Evolutionary conservation across 75 land plant species (phyloP).

Genomic region (Ceratopteris richardii): DNA sequence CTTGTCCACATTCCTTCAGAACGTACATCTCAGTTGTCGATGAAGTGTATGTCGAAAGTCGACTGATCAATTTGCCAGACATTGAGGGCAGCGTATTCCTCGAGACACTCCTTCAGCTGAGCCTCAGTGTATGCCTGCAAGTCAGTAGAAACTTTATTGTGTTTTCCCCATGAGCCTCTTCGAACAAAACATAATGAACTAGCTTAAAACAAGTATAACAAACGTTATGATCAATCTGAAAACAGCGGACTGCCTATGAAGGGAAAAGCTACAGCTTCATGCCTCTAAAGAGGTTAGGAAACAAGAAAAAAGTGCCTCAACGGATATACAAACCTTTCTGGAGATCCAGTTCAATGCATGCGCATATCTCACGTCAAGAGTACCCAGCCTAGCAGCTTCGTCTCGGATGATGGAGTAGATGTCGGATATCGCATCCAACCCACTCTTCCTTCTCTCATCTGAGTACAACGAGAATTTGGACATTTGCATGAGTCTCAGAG

Average conservation of each 20-base stretch:
- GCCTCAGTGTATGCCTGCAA: conserved; percentile 91
- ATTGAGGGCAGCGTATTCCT: conserved; percentile 94
- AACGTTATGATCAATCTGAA: no score
- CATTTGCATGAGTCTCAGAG: conserved; percentile 94
- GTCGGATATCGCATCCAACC: conserved; percentile 90
- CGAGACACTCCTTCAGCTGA: conserved; percentile 88
- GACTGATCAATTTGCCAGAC: conserved; percentile 96
- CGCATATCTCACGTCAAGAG: conserved; percentile 67
- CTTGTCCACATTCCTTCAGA: not conserved
- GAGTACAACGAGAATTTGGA: conserved; percentile 90
- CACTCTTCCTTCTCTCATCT: conserved; percentile 81
- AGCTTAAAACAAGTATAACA: no score
- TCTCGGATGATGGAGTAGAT: conserved; percentile 91
- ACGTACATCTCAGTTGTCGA: conserved; percentile 61
- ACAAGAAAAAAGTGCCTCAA: no score
- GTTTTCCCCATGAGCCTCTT: not conserved
- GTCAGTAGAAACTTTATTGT: not conserved
- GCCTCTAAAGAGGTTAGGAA: no score
- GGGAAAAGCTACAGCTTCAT: no score
- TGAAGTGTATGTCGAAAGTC: conserved; percentile 82
- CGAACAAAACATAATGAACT: no score
- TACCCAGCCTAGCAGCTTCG: conserved; percentile 71
- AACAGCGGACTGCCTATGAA: no score
- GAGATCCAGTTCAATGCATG: conserved; percentile 89
- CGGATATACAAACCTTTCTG: no score